A percentile compares a stretch with the other conserved stretches of the same genome.
phyloP scores from a whole-genome alignment of 78 protist genomes.

The Tieghemostelium lacteum region DNA sequence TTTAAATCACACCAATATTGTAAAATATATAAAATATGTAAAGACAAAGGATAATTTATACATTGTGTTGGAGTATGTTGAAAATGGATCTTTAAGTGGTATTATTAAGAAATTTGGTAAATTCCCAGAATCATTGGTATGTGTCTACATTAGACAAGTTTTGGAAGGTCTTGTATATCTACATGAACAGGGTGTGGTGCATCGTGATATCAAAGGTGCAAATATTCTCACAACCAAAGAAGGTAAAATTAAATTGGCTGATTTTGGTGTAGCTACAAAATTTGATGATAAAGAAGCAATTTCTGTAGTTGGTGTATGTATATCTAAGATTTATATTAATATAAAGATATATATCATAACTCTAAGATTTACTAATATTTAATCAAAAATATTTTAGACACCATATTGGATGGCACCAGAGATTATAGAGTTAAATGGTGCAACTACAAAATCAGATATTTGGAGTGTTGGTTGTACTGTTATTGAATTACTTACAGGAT shows the following conservation, averaged over 20 bases:
- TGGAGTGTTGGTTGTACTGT: conserved; percentile 97
- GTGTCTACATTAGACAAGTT: conserved; percentile 91
- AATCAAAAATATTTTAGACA: too few species aligned
- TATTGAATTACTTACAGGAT: conserved; percentile 97
- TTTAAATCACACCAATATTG: conserved; percentile 91
- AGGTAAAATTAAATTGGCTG: conserved; percentile 85
- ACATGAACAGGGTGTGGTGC: conserved; percentile 93
- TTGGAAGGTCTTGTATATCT: conserved; percentile 91
- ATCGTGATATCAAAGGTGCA: conserved; percentile 91
- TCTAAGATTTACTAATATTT: too few species aligned
- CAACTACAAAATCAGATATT: conserved; percentile 83
- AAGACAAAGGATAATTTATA: conserved; percentile 78
- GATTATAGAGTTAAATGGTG: conserved; percentile 88
- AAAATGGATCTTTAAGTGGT: conserved; percentile 93
- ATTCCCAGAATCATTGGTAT: conserved; percentile 93
- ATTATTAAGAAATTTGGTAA: conserved; percentile 89
- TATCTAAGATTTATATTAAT: conserved; percentile 95
- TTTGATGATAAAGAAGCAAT: conserved; percentile 75
- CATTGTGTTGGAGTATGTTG: conserved; percentile 95
- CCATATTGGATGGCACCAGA: conserved; percentile 94
- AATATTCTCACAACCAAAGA: conserved; percentile 83
- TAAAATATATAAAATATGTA: conserved; percentile 80
- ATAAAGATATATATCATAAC: too few species aligned
- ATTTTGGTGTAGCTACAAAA: conserved; percentile 97
- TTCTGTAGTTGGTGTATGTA: conserved; percentile 95